phyloP scores from a whole-genome alignment of 257 asterid genomes.

The Euphrasia confusa region DNA sequence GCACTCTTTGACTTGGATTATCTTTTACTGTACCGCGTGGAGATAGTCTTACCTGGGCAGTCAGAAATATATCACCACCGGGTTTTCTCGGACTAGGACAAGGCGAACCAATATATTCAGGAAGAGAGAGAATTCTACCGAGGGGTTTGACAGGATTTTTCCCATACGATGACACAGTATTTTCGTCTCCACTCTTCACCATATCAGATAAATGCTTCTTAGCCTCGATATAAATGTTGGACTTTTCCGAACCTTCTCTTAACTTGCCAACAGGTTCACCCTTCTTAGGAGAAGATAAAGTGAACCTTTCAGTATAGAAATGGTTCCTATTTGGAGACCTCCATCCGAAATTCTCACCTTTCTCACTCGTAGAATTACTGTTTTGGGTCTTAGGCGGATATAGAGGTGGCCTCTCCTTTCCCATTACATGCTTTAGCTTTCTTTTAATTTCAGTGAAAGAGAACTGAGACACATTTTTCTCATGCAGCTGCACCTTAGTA shows the following conservation, averaged over 20 bases:
- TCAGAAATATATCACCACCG: constrained; percentile 40
- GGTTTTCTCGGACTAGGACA: constrained; percentile 54
- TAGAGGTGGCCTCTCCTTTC: constrained; percentile 44
- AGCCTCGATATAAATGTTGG: constrained; percentile 76
- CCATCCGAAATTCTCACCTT: constrained; percentile 70
- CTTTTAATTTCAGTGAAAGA: constrained; percentile 84
- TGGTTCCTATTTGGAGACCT: constrained; percentile 93
- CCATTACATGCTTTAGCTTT: constrained; percentile 75
- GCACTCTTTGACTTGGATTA: constrained; percentile 37
- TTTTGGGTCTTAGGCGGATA: constrained; percentile 38
- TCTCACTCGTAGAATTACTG: constrained; percentile 33
- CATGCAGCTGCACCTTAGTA: too few species aligned
- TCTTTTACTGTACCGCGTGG: constrained; percentile 31
- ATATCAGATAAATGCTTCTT: constrained; percentile 85
- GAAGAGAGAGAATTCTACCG: constrained; percentile 72
- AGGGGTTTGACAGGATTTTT: constrained; percentile 53
- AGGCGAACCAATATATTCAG: constrained; percentile 57
- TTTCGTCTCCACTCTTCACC: constrained; percentile 47
- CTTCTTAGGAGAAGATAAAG: constrained; percentile 47
- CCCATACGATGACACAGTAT: constrained; percentile 34
- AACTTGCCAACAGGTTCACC: constrained; percentile 41
- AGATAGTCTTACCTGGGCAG: constrained; percentile 43
- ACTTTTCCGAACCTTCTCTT: constrained; percentile 29
- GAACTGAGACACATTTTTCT: constrained; percentile 54
- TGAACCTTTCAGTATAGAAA: constrained; percentile 67